A percentile compares a stretch with the other conserved stretches of the same genome.
These are phyloP conservation scores for Breviolum minutum DNA, from an alignment of 73 alveolate species.

Conservation along the genomic window DNA sequence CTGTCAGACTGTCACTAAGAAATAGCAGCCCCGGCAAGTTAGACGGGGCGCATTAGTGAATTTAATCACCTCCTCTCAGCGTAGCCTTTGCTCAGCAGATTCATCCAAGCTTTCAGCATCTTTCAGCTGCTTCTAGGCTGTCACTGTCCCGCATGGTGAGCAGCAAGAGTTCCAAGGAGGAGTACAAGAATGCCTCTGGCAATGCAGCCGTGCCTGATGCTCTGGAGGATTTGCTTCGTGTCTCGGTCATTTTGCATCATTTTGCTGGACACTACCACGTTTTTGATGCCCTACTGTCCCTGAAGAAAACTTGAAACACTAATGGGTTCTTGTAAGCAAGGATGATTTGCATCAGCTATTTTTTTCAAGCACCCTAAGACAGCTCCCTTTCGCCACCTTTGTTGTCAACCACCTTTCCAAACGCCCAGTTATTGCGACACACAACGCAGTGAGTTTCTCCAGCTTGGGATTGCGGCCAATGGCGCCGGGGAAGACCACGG, in stretches of 20 bases:
- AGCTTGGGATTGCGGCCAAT: slow-evolving; percentile 5
- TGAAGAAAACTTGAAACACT: not conserved
- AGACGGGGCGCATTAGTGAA: not conserved
- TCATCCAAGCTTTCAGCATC: not conserved
- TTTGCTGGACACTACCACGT: not conserved
- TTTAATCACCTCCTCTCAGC: not conserved
- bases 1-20: not conserved
- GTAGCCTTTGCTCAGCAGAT: too few relatives aligned
- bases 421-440: slow-evolving; percentile 12
- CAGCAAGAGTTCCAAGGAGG: slow-evolving; percentile 51
- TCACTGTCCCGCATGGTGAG: slow-evolving; percentile 8
- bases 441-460: not conserved
- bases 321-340: too few relatives aligned
- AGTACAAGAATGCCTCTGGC: slow-evolving; percentile 54
- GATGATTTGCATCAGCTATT: too few relatives aligned
- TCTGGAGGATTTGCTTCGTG: slow-evolving; percentile 17
- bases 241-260: not conserved
- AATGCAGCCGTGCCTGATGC: slow-evolving; percentile 35
- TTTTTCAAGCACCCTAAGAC: not conserved
- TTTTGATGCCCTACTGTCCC: not conserved
- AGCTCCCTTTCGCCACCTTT: not conserved
- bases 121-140: not conserved
- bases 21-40: not conserved
- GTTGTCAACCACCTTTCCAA: not conserved
- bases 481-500: slow-evolving; percentile 35